Conservation (phyloP, 768 basidiomycete species). For the Mycena alexandri region DNA sequence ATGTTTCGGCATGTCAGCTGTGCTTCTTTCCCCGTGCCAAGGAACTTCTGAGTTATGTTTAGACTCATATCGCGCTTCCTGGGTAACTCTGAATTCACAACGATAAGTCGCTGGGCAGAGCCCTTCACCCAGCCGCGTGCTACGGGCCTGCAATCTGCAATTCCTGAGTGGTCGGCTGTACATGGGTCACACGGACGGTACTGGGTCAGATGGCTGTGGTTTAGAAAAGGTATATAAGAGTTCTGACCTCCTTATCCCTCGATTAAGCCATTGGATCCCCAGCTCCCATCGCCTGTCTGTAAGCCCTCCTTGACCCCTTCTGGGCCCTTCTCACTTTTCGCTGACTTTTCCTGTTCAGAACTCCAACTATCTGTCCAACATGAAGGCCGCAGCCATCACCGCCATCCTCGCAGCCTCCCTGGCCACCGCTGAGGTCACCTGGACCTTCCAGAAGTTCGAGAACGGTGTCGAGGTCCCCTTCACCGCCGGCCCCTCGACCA, state of each 20-base stretch:
- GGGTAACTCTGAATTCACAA: conserved; percentile 11
- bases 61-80: conserved; percentile 10
- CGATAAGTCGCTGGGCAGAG: conserved; percentile 13
- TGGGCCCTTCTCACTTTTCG: background rate
- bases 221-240: conserved; percentile 15
- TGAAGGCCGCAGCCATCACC: conserved; percentile 25
- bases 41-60: too few relatives aligned
- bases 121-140: conserved; percentile 15
- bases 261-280: conserved; percentile 4
- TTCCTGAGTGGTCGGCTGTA: conserved; percentile 8
- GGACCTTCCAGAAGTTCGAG: conserved; percentile 32
- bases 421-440: conserved; percentile 27
- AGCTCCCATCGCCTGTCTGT: conserved; percentile 11
- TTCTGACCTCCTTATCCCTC: conserved; percentile 16
- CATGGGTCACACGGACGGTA: conserved; percentile 11
- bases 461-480: conserved; percentile 28
- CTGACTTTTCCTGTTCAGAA: too few relatives aligned
- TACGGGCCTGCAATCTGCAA: conserved; percentile 19
- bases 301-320: conserved; percentile 15
- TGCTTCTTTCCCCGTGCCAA: conserved; percentile 5
- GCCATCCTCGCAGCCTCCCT: conserved; percentile 31
- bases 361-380: too few relatives aligned
- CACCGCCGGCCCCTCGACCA: conserved; percentile 18
- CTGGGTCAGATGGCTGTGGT: conserved; percentile 15
- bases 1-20: conserved; percentile 10